Conservation (phyloP, 1,139 yeast species). For the Nematodospora anomalae region DNA sequence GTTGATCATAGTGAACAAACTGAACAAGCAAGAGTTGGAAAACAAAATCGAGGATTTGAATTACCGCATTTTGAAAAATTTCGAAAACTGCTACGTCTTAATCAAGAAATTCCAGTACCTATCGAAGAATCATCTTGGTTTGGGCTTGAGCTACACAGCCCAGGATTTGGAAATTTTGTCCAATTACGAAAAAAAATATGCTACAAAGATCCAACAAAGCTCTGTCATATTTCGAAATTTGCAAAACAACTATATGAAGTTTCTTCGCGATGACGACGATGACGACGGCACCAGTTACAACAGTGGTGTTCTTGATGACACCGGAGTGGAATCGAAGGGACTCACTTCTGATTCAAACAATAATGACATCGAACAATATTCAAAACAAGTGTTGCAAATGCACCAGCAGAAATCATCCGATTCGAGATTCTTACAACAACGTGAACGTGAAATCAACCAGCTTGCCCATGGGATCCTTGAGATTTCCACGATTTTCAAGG, state of each 20-base stretch:
- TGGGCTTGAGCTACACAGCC: conserved; percentile 35
- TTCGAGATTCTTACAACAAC: conserved; percentile 45
- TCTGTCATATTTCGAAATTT: conserved; percentile 79
- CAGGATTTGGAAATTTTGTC: conserved; percentile 67
- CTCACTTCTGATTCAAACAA: background rate
- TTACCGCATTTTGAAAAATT: conserved; percentile 65
- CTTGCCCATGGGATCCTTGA: conserved; percentile 94
- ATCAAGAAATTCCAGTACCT: conserved; percentile 67
- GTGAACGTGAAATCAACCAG: conserved; percentile 87
- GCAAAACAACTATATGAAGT: conserved; percentile 85
- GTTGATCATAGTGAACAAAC: conserved; percentile 82
- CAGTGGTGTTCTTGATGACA: too few species aligned
- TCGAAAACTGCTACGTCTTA: conserved; percentile 75
- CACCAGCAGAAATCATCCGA: conserved; percentile 18
- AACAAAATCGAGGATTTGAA: conserved; percentile 73
- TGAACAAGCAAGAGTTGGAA: conserved; percentile 68
- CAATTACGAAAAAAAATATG: conserved; percentile 82
- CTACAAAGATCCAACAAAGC: conserved; percentile 75
- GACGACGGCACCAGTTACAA: conserved; percentile 7
- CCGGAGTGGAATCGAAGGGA: conserved; percentile 1
- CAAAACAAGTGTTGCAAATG: conserved; percentile 41
- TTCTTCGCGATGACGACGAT: conserved; percentile 69
- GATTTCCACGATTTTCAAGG: conserved; percentile 88
- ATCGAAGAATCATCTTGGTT: conserved; percentile 36
- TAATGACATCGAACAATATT: conserved; percentile 40